A percentile compares a stretch with the other conserved stretches of the same genome.
Evolutionary conservation across 768 basidiomycete genomes (phyloP).

Genomic region (Leucosporidium scottii): DNA sequence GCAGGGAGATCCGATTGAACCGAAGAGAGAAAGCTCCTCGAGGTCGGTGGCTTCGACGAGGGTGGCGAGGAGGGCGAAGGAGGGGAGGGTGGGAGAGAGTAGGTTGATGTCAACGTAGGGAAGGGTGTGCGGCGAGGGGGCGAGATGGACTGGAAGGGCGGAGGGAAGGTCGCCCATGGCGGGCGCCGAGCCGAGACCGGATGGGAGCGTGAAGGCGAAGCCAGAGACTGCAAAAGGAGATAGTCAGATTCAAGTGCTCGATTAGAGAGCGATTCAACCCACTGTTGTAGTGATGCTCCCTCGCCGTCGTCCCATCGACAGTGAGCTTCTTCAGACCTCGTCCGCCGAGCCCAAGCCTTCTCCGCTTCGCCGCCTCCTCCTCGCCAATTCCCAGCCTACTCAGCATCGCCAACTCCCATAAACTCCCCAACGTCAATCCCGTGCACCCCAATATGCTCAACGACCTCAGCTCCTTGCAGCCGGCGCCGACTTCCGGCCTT

Average conservation of each 20-base stretch:
- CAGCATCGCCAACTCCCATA: constrained; percentile 9
- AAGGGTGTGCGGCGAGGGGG: background rate
- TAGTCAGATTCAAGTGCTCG: no score
- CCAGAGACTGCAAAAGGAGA: background rate
- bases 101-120: background rate
- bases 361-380: background rate
- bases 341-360: background rate
- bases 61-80: constrained; percentile 1
- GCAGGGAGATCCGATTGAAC: background rate
- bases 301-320: background rate
- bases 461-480: background rate
- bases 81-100: background rate
- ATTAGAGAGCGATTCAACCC: background rate
- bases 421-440: background rate
- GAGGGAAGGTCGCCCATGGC: background rate
- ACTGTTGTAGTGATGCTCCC: background rate
- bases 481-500: background rate
- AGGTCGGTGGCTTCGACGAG: constrained; percentile 1
- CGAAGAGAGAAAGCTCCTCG: constrained; percentile 6
- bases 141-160: background rate
- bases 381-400: background rate
- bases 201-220: background rate
- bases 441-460: background rate
- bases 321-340: background rate
- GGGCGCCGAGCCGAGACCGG: background rate